phyloP scores from a whole-genome alignment of 2,329 filamentous ascomycete genomes.

The Aspergillus terreus region DNA sequence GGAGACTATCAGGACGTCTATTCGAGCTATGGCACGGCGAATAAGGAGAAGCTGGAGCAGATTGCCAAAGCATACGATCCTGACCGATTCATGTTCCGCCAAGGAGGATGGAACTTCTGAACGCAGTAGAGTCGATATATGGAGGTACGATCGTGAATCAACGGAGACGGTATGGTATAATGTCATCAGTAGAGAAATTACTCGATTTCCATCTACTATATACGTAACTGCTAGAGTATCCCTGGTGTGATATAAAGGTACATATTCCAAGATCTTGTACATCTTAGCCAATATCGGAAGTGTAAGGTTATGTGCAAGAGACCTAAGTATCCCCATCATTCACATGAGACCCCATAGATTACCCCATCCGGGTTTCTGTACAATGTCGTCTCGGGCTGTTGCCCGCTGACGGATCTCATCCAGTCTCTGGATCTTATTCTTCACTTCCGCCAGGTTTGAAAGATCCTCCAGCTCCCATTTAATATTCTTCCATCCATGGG shows the following conservation, averaged over 20 bases:
- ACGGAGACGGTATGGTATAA: background rate
- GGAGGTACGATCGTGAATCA: background rate
- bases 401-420: constrained; percentile 26
- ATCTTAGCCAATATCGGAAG: background rate
- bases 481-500: constrained; percentile 13
- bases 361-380: constrained; percentile 6
- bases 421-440: constrained; percentile 26
- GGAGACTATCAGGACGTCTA: constrained; percentile 11
- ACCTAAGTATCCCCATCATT: background rate
- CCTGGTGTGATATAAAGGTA: background rate
- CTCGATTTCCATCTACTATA: too few relatives aligned
- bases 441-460: constrained; percentile 23
- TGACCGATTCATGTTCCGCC: constrained; percentile 5
- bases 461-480: constrained; percentile 32
- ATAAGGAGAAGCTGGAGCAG: constrained; percentile 1
- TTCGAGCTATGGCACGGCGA: constrained; percentile 6
- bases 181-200: background rate
- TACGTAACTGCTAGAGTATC: background rate
- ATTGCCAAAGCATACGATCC: constrained; percentile 8
- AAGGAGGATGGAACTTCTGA: constrained; percentile 7
- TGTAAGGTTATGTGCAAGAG: background rate
- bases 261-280: background rate
- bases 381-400: constrained; percentile 6
- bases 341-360: constrained; percentile 13
- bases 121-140: background rate